A percentile compares a stretch with the other conserved stretches of the same genome.
Evolutionary conservation across 2,329 filamentous ascomycete species (phyloP).

Genomic region (Fusarium albosuccineum): DNA sequence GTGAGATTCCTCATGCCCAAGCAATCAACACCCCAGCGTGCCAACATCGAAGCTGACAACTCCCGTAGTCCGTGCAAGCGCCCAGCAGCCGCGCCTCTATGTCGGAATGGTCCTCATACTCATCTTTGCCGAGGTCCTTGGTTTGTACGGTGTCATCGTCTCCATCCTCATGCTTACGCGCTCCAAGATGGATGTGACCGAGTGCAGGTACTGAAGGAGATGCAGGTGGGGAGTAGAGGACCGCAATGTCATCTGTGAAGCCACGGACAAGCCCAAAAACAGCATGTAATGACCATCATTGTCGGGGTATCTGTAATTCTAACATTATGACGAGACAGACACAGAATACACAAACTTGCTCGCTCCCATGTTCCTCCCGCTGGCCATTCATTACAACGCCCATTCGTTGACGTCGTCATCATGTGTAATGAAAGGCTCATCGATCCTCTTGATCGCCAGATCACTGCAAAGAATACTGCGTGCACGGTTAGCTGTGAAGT

Average conservation of each 20-base stretch:
- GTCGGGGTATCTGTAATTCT: slow-evolving; percentile 47
- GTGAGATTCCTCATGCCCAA: slow-evolving; percentile 29
- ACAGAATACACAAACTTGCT: slow-evolving; percentile 31
- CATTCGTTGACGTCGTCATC: slow-evolving; percentile 85
- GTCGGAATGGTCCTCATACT: slow-evolving; percentile 63
- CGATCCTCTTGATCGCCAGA: slow-evolving; percentile 92
- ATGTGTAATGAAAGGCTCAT: slow-evolving; percentile 87
- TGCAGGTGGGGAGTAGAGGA: not conserved
- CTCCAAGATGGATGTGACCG: slow-evolving; percentile 54
- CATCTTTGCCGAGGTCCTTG: slow-evolving; percentile 62
- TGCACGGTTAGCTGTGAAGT: slow-evolving; percentile 4
- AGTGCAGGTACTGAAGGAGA: slow-evolving; percentile 51
- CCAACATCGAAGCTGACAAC: slow-evolving; percentile 13
- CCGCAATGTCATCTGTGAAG: not conserved
- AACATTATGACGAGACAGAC: slow-evolving; percentile 39
- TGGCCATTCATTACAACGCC: slow-evolving; percentile 66
- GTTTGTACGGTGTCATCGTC: slow-evolving; percentile 62
- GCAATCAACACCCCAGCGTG: too few relatives aligned
- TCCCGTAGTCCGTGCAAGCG: slow-evolving; percentile 57
- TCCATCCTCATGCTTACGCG: slow-evolving; percentile 63
- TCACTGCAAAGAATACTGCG: slow-evolving; percentile 91
- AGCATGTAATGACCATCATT: slow-evolving; percentile 34
- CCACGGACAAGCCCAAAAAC: slow-evolving; percentile 9
- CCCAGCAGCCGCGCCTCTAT: slow-evolving; percentile 62
- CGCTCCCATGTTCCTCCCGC: slow-evolving; percentile 17